Evolutionary conservation across 192 early-diverging fungal genomes (phyloP), one percentile per base, ranked within the genome.

Genomic region (Umbelopsis isabellina): DNA sequence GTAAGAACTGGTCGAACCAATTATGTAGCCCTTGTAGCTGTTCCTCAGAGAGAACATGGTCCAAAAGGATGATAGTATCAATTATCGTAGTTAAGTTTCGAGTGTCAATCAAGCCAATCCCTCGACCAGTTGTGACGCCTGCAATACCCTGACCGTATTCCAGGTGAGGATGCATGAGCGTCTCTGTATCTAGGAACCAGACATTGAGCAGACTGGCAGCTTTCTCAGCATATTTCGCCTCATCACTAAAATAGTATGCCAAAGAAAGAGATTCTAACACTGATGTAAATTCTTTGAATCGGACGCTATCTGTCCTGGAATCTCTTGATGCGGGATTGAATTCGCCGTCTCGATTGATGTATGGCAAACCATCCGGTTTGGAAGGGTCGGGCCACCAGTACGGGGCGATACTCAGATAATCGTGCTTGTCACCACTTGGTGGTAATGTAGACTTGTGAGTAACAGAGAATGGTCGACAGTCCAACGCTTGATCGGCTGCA

Each of bases 301-400:
- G 49, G 0, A 65, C 13, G 3, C 67, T 50, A 10, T 68, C 67
- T 9, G 67, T 68, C 1, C 44, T 35, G 15, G 49, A 50, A 47
- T 33, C 46, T 23, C 46, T 50, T 5, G 49, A 50, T 41, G 35
- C 67, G n/a, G 67, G 67, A 18, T 68, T 68, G 37, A 68, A 44
- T 25, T 68, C 27, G 15, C 67, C 67, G 46, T 68, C 67, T 2
- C 49, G n/a, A 16, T 30, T 41, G 30, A 68, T 68, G 12, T 68
- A 68, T 7, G 46, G 46, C 22, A 49, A 35, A 22, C 46, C 46
- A 45, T 27, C 37, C 0, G 37, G 37, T 35, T 47, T 68, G 1
- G 67, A 50, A 3, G 46, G 23, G 30, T 68, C 46, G 18, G 67
- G 67, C 67, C 67, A 68, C 67, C 67, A 68, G 67, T 68, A 68